phyloP scores from a whole-genome alignment of 2,329 filamentous ascomycete species.

The Sporothrix sp. region DNA sequence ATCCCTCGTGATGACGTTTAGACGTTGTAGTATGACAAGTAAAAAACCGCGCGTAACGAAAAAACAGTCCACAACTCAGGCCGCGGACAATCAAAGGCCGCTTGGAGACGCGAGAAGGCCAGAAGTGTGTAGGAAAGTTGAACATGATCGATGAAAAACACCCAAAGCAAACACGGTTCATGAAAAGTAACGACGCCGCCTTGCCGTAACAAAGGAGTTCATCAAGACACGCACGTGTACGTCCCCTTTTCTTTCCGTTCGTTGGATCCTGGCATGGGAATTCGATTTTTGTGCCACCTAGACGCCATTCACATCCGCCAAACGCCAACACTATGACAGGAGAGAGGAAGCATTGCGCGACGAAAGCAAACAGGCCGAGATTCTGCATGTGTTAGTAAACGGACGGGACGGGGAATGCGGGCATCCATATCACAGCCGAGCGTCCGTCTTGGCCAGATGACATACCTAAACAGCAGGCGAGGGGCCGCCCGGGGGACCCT shows the following conservation, averaged over 20 bases:
- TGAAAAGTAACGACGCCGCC: not conserved
- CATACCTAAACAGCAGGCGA: conserved; percentile 20
- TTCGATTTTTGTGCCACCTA: not conserved
- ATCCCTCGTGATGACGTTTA: conserved; percentile 1
- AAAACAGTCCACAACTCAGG: conserved; percentile 3
- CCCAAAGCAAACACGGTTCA: not conserved
- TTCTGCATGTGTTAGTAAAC: conserved; percentile 3
- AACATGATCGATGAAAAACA: not conserved
- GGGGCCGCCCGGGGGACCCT: conserved; percentile 27
- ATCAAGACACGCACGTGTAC: too few relatives aligned
- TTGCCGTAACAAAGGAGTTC: too few relatives aligned
- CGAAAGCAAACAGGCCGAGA: conserved; percentile 16
- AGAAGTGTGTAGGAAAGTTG: not conserved
- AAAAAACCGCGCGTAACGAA: conserved; percentile 1
- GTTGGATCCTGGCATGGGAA: too few relatives aligned
- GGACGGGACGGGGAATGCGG: too few relatives aligned
- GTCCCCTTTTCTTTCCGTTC: not conserved
- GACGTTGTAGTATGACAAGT: not conserved
- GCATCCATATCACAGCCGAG: too few relatives aligned
- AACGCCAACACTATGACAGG: conserved; percentile 20
- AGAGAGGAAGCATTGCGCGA: conserved; percentile 19
- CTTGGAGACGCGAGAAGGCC: not conserved
- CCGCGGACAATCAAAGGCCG: too few relatives aligned
- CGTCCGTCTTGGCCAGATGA: too few relatives aligned
- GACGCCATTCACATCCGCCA: conserved; percentile 15